Evolutionary conservation across 768 basidiomycete genomes (phyloP).

Genomic region (Tulasnella sp.): DNA sequence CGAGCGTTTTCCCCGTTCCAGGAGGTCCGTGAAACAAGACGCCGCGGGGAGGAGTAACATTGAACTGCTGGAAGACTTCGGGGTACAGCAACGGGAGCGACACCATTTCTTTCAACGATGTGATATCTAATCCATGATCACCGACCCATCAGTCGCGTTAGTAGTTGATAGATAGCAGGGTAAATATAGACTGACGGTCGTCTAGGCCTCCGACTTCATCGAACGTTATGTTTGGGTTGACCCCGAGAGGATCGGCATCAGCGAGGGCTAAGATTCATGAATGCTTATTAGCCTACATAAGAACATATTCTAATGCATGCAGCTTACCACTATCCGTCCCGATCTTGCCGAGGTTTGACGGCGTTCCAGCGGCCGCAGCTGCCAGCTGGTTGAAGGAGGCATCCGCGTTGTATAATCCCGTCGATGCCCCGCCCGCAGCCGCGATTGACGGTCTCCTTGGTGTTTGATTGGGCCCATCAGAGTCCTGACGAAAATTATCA

Average conservation of each 20-base stretch:
- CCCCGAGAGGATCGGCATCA: slow-evolving; percentile 91
- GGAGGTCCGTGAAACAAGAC: slow-evolving; percentile 98
- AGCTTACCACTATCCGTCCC: slow-evolving; percentile 50
- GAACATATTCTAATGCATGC: no score
- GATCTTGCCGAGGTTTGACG: slow-evolving; percentile 77
- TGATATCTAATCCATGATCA: slow-evolving; percentile 53
- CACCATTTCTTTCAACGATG: slow-evolving; percentile 97
- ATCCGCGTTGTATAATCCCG: slow-evolving; percentile 34
- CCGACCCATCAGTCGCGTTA: neutral
- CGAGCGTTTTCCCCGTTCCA: slow-evolving; percentile 93
- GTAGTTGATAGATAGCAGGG: neutral
- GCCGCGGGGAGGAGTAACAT: slow-evolving; percentile 88
- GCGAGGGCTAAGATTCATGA: slow-evolving; percentile 50
- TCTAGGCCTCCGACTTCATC: slow-evolving; percentile 95
- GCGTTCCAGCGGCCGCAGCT: slow-evolving; percentile 52
- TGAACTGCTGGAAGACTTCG: slow-evolving; percentile 90
- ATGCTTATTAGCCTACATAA: slow-evolving; percentile 21
- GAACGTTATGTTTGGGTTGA: slow-evolving; percentile 87
- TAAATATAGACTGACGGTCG: slow-evolving; percentile 50
- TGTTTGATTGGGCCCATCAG: slow-evolving; percentile 53
- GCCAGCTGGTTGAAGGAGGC: slow-evolving; percentile 41
- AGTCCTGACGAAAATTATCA: slow-evolving; percentile 36
- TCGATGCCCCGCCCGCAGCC: slow-evolving; percentile 35
- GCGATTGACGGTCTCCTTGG: slow-evolving; percentile 50
- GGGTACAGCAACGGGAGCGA: slow-evolving; percentile 89